Evolutionary conservation across 495 filamentous ascomycete species (phyloP).

Genomic region (Aspergillus heteromorphus): DNA sequence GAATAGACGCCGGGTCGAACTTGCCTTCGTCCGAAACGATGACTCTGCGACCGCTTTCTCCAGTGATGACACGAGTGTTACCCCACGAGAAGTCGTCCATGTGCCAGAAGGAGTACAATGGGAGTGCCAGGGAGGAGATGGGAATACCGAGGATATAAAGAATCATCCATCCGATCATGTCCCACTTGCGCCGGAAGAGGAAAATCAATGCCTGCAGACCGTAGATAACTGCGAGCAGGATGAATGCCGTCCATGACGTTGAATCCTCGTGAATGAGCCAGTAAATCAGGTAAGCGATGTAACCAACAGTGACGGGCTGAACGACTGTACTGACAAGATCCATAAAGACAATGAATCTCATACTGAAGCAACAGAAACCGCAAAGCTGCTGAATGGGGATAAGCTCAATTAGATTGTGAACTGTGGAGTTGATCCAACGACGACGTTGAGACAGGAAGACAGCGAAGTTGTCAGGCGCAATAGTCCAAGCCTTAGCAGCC

Average conservation of each 20-base stretch:
- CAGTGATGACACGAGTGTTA: conserved; percentile 95
- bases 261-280: conserved; percentile 54
- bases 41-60: conserved; percentile 86
- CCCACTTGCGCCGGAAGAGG: conserved; percentile 92
- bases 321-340: conserved; percentile 89
- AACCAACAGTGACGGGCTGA: conserved; percentile 87
- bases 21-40: conserved; percentile 97
- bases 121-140: conserved; percentile 84
- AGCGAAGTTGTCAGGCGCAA: conserved; percentile 86
- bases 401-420: conserved; percentile 95
- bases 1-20: conserved; percentile 89
- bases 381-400: conserved; percentile 90
- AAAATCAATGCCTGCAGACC: conserved; percentile 97
- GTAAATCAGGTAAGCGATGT: conserved; percentile 84
- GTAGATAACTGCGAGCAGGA: conserved; percentile 90
- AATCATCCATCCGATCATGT: conserved; percentile 99
- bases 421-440: conserved; percentile 85
- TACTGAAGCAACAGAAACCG: conserved; percentile 99
- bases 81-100: conserved; percentile 99
- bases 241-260: conserved; percentile 64
- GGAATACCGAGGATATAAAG: conserved; percentile 90
- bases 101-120: conserved; percentile 97
- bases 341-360: conserved; percentile 96
- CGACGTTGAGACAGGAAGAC: conserved; percentile 95
- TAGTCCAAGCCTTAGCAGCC: conserved; percentile 87